These are phyloP conservation scores for Tetraselmis striata DNA, from an alignment of 139 green algal species.

Conservation along the genomic window DNA sequence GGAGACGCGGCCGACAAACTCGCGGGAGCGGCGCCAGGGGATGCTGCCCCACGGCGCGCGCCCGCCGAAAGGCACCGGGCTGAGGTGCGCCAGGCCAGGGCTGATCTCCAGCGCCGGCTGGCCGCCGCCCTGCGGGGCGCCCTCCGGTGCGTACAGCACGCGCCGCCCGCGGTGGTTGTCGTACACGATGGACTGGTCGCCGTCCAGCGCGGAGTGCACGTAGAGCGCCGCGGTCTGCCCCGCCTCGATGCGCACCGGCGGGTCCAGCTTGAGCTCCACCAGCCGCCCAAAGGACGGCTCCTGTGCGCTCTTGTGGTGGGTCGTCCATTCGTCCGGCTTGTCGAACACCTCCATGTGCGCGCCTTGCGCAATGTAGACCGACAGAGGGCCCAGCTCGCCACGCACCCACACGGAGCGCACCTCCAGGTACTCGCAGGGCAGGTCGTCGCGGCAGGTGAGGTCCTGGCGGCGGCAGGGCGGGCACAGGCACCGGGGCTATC, in stretches of 20 bases:
- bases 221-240: neutral
- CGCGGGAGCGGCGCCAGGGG: neutral
- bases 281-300: neutral
- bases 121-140: neutral
- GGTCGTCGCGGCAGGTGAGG: neutral
- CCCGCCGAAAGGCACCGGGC: constrained; percentile 3
- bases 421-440: neutral
- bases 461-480: no score
- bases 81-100: constrained; percentile 7
- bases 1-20: constrained; percentile 10
- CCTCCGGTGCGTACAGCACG: neutral
- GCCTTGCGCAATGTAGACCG: neutral
- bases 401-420: neutral
- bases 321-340: neutral
- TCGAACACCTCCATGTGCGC: neutral
- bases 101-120: constrained; percentile 6
- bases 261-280: neutral
- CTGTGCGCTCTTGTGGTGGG: neutral
- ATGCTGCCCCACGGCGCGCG: constrained; percentile 7
- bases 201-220: neutral
- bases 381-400: neutral
- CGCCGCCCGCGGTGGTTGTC: constrained; percentile 1
- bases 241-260: neutral
- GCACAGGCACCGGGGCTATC: no score
- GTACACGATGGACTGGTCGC: constrained; percentile 19